Evolutionary conservation across 2,329 filamentous ascomycete species (phyloP), one percentile per base, ranked within the genome.

Genomic region (Aspergillus aculeatus): DNA sequence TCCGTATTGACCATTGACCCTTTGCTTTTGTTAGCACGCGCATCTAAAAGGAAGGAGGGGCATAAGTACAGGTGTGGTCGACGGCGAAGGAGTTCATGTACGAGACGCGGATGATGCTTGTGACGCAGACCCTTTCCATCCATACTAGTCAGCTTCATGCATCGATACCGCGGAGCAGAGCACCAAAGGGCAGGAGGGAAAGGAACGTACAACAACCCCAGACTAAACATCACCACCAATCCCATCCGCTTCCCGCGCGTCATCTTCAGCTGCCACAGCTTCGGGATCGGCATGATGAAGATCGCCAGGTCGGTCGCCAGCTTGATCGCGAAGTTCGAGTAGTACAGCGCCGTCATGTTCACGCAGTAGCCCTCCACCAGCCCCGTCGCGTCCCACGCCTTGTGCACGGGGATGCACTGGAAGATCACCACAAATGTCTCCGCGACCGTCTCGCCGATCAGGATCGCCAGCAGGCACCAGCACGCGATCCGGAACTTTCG

Each of bases 381-480:
- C n/a, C 56, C 60, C 0, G 62, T 57, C 1, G 60, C 51, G 41
- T 64, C 63, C 66, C 66, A 68, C 4, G 65, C 65, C 49, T 63
- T 67, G 21, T 56, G 41, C 21, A 68, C 48, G 3, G 66, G 66
- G 10, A n/a, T 56, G 26, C 66, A 68, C 47, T 68, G 66, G 23
- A 68, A 66, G 19, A 66, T 61, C 81, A 85, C 21, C 88, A 93
- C 69, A 85, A 89, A 47, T 87, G 89, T 19, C 87, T 92, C 1
- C 83, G 91, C 5, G 87, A 89, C 70, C 83, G 86, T 1, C 87
- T 88, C 71, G 80, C 85, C 2, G 83, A 89, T 67, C 80, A 89
- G 29, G 2, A 66, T 53, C 24, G 24, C 62, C 11, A 68, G 50
- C 5, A 68, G 7, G 16, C 23, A 50, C 51, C 58, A 67, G 31